These are phyloP conservation scores for Zopfochytrium polystomum DNA, from an alignment of 371 early-diverging fungal genomes.

Conservation along the genomic window DNA sequence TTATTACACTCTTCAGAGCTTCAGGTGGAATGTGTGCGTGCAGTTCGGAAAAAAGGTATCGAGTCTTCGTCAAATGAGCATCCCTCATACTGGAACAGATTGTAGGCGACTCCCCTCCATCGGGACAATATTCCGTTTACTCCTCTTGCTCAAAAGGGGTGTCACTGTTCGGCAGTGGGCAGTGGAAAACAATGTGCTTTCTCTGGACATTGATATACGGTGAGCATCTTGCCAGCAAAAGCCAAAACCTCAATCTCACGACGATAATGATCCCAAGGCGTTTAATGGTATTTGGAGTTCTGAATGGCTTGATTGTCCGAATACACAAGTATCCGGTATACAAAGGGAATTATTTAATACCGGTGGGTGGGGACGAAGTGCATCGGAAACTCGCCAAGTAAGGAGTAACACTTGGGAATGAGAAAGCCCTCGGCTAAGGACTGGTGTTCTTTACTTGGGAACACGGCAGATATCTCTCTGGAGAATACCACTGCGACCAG, in stretches of 20 bases:
- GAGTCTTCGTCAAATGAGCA: not conserved
- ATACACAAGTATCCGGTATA: slow-evolving; percentile 80
- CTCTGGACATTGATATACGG: slow-evolving; percentile 72
- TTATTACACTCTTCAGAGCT: slow-evolving; percentile 59
- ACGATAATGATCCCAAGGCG: slow-evolving; percentile 50
- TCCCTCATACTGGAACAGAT: not conserved
- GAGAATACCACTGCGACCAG: slow-evolving; percentile 68
- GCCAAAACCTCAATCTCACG: not conserved
- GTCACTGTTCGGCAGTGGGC: slow-evolving; percentile 72
- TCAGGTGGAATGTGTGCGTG: slow-evolving; percentile 65
- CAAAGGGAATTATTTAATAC: slow-evolving; percentile 7
- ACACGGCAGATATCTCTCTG: slow-evolving; percentile 53
- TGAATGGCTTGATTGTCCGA: slow-evolving; percentile 74
- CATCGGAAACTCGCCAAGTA: slow-evolving; percentile 4
- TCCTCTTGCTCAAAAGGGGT: slow-evolving; percentile 71
- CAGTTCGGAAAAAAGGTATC: slow-evolving; percentile 61
- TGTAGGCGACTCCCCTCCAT: slow-evolving; percentile 45
- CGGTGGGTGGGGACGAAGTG: slow-evolving; percentile 11
- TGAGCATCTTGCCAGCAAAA: slow-evolving; percentile 29
- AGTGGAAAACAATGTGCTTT: slow-evolving; percentile 61
- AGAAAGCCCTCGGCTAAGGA: slow-evolving; percentile 20
- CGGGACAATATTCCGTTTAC: slow-evolving; percentile 66
- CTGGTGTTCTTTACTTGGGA: slow-evolving; percentile 2
- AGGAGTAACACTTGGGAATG: slow-evolving; percentile 18
- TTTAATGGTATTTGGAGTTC: slow-evolving; percentile 76